Percentiles rank a stretch among this genome's conserved stretches.
phyloP scores from a whole-genome alignment of 164 flowering plant species.

The Kingdonia uniflora region DNA sequence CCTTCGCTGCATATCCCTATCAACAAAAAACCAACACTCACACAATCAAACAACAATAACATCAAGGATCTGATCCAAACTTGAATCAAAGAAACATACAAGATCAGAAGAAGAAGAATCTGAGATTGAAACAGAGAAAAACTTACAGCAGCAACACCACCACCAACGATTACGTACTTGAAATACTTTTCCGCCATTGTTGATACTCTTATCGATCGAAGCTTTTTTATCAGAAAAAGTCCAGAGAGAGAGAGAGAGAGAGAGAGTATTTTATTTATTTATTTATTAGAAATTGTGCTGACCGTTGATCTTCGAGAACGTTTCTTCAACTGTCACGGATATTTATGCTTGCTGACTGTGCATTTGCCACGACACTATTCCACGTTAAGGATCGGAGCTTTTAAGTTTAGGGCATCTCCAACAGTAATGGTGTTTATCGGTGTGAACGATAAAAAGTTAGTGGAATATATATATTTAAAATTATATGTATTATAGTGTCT shows the following conservation, averaged over 20 bases:
- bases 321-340: no score
- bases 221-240: no score
- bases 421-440: no score
- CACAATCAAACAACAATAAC: background rate
- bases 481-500: no score
- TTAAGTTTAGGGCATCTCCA: no score
- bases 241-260: no score
- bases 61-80: background rate
- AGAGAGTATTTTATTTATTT: no score
- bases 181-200: slow-evolving; percentile 76
- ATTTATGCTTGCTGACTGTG: no score
- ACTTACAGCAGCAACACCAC: slow-evolving; percentile 91
- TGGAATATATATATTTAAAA: no score
- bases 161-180: slow-evolving; percentile 92
- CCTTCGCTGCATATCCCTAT: slow-evolving; percentile 99
- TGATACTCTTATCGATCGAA: no score
- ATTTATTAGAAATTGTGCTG: background rate
- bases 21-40: background rate
- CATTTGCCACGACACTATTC: slow-evolving; percentile 2
- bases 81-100: background rate
- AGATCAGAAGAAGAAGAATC: background rate
- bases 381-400: no score
- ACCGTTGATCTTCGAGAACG: slow-evolving; percentile 2
- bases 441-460: no score
- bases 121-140: background rate